Evolutionary conservation across 129 eudicot species (phyloP).

Genomic region (Saposhnikovia divaricata): DNA sequence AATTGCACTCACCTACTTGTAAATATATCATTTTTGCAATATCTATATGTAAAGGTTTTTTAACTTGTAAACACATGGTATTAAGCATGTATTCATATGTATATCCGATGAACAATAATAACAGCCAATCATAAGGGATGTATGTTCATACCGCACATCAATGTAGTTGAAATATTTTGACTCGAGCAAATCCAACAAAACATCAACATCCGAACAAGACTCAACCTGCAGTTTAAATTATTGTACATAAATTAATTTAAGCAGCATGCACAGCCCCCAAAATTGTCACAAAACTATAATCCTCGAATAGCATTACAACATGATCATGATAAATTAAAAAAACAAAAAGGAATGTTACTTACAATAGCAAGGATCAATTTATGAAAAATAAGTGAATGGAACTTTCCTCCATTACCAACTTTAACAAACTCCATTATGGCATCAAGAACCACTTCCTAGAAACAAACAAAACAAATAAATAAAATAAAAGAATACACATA

Average conservation of each 20-base stretch:
- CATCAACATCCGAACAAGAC: slow-evolving; percentile 36
- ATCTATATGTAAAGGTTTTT: not conserved
- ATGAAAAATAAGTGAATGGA: slow-evolving; percentile 62
- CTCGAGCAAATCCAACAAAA: slow-evolving; percentile 46
- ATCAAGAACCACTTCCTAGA: slow-evolving; percentile 73
- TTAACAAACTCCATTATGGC: slow-evolving; percentile 83
- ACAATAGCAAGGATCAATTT: slow-evolving; percentile 51
- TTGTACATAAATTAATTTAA: not conserved
- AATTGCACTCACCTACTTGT: not conserved
- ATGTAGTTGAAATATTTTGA: slow-evolving; percentile 33
- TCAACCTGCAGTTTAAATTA: slow-evolving; percentile 38
- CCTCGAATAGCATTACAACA: not conserved
- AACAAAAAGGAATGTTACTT: slow-evolving; percentile 14
- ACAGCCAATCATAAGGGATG: not conserved
- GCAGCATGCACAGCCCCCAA: not conserved
- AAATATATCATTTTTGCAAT: not conserved
- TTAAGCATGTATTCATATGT: not conserved
- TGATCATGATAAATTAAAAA: not conserved
- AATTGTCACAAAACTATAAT: too few relatives aligned
- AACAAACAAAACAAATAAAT: not conserved
- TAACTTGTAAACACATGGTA: not conserved
- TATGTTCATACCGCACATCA: not conserved
- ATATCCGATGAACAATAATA: not conserved
- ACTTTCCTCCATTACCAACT: slow-evolving; percentile 71
- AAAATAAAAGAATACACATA: not conserved